Base-by-base conservation (phyloP, 169 alveolate genomes). In the Theileria parva region DNA sequence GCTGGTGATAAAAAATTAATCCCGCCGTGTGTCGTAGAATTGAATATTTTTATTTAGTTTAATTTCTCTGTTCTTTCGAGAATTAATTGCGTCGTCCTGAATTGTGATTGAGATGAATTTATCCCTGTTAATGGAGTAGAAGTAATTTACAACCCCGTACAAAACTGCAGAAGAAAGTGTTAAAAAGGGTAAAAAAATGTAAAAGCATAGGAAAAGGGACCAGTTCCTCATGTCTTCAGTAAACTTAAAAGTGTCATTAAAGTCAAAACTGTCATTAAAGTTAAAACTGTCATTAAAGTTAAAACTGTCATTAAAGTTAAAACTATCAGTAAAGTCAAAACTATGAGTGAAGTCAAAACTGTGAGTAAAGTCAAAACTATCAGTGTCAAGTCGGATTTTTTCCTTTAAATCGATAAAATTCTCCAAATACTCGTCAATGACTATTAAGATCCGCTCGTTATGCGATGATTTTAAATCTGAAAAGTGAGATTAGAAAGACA, bases 211-310 rank as follows among this genome's bases (percentile, higher is more conserved):
- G 32, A 80, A 80, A 23, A 66, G 55, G 27, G 55, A n/a, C 87
- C 87, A 80, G 4, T 70, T 70, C 70, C 64, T 57, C 60, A 75
- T 50, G 81, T 75, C 71, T 55, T 69, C 66, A 57, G 11, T 57
- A 32, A 25, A 21, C 3, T 57, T 57, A 57, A 57, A 57, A 57
- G 30, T 25, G 11, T 57, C 32, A 32, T 32, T 32, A 17, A 8
- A 3, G 34, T n/a, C n/a, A 57, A 57, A 57, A 57, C 66, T 25
- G 11, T 57, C 32, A 32, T 32, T 32, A 17, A 8, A 3, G 34
- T n/a, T n/a, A 57, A 57, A 57, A 57, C 66, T 25, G 11, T 57
- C 32, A 32, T 32, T 32, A 17, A 8, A 3, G 34, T n/a, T n/a
- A 57, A 57, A 57, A 57, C 66, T 25, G 11, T 57, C 32, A 32